phyloP scores from a whole-genome alignment of 2,329 filamentous ascomycete species.

The Fusarium mangiferae region DNA sequence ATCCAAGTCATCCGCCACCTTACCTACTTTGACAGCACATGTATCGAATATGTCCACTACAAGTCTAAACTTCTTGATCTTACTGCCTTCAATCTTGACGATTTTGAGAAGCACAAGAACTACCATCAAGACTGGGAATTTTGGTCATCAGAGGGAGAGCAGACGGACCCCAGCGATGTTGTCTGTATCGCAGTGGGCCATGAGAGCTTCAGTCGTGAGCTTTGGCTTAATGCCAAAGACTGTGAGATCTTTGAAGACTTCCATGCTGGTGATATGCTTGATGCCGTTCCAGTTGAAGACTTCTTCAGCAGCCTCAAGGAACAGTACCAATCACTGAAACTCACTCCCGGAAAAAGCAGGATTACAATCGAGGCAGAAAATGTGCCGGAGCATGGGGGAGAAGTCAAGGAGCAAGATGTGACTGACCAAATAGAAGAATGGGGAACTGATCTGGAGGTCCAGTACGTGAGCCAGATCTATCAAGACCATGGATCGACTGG shows the following conservation, averaged over 20 bases:
- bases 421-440: not conserved
- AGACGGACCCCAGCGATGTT: not conserved
- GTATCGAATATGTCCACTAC: not conserved
- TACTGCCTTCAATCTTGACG: too few species aligned
- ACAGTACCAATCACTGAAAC: not conserved
- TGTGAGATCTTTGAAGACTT: not conserved
- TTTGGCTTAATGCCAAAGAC: not conserved
- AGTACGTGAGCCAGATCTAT: constrained; percentile 5
- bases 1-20: not conserved
- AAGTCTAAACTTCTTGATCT: not conserved
- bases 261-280: fast-evolving
- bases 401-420: not conserved
- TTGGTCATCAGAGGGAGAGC: not conserved
- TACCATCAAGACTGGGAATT: not conserved
- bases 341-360: not conserved
- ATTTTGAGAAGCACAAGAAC: not conserved
- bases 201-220: not conserved
- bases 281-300: not conserved
- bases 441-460: not conserved
- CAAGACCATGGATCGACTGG: not conserved
- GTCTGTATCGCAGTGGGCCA: not conserved
- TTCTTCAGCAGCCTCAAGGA: not conserved
- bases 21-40: not conserved
- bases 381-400: not conserved
- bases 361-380: not conserved